Base-by-base conservation (phyloP, 2,329 filamentous ascomycete genomes). In the Trichoderma sp. region DNA sequence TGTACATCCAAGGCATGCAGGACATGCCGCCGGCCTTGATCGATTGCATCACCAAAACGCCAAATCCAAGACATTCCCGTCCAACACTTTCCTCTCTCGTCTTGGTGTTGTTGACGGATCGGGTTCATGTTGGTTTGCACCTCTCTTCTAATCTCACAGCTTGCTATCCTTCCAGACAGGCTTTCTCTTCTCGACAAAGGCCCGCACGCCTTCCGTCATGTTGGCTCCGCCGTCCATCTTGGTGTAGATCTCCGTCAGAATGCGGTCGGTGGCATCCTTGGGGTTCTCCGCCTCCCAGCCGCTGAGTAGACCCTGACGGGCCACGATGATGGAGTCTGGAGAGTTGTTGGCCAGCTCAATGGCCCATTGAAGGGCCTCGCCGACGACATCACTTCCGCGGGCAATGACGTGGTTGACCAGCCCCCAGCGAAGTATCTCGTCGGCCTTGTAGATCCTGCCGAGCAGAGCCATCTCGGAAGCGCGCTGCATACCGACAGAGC, bases 321-420 rank as follows among this genome's bases (percentile, higher is more conserved):
- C 92, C n/a, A 94, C 92, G 79, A 95, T 90, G 38, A 96, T 89
- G 29, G 92, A 88, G 83, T 97, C 94, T 2, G 94, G 94, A 78
- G 92, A 94, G 83, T 93, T 92, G 76, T 81, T 88, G 21, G 90
- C 90, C 79, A 95, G 88, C 81, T 87, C 84, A 56, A 81, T 83
- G 16, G 93, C 94, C 82, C 93, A 87, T 76, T 85, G 84, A 50
- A 95, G 78, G 35, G 93, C 92, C 79, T 87, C 89, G 11, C 84
- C 84, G 5, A 93, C 85, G 21, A 92, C 88, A 27, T 84, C 80
- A 83, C 84, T 5, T 82, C 81, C 65, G 78, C 82, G 16, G 78
- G 66, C 38, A 5, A 93, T 90, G 9, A 94, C 87, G 76, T 87
- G 87, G 82, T 93, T 95, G n/a, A 95, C 90, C 2, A 95, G 77